A percentile compares a stretch with the other conserved stretches of the same genome.
Evolutionary conservation across 169 alveolate species (phyloP).

Genomic region (Plasmodium falciparum): DNA sequence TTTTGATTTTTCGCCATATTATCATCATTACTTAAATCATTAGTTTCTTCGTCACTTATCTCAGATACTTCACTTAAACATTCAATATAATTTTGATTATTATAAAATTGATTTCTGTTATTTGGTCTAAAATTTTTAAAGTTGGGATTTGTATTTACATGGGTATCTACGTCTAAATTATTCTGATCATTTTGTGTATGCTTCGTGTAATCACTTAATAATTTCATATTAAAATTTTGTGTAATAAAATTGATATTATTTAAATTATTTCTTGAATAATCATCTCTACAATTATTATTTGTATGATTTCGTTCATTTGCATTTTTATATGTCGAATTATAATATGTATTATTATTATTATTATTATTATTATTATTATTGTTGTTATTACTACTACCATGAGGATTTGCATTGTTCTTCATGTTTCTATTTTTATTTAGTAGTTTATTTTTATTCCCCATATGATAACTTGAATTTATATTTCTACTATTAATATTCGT

Average conservation of each 20-base stretch:
- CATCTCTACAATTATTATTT: background rate
- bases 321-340: background rate
- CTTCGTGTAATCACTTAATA: conserved; percentile 13
- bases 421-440: background rate
- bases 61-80: conserved; percentile 74
- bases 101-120: background rate
- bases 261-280: background rate
- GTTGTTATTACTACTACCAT: background rate
- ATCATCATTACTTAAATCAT: background rate
- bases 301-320: too few species aligned
- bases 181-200: background rate
- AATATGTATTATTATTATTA: background rate
- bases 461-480: background rate
- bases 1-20: background rate
- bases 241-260: background rate
- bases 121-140: background rate
- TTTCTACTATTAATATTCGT: conserved; percentile 3
- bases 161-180: background rate
- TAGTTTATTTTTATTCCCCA: background rate
- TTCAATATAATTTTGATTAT: conserved; percentile 31
- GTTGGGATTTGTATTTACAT: background rate
- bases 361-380: background rate
- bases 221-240: conserved; percentile 21
- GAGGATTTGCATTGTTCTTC: background rate
- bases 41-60: conserved; percentile 64